Base-by-base conservation (phyloP, 208 protist genomes). In the Trypanosoma lewisi region DNA sequence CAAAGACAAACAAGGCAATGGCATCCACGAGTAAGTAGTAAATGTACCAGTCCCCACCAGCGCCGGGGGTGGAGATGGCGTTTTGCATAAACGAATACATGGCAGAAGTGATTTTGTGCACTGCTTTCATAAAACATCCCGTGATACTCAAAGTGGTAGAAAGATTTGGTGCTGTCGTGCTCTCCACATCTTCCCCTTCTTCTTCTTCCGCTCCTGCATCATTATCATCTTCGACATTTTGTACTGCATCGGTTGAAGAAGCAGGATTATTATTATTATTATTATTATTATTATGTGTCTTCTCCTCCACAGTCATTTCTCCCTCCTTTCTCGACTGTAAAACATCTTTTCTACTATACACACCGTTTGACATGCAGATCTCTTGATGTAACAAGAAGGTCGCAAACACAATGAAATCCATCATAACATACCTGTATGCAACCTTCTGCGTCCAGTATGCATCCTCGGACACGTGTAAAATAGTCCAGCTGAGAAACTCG, bases 21-120 rank as follows among this genome's bases (percentile, higher is more conserved):
- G 68, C 55, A 48, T 94, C 85, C 17, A 80, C 47, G 34, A 47
- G 23, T 45, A 83, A 83, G 67, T 84, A 87, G 36, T 63, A 71
- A 21, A 79, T 64, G 70, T 94, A 94, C 63, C 65, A 78, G 61
- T 94, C 84, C 23, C 64, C 63, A 12, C 84, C 87, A 12, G 79
- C 67, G 25, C 82, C 82, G 5, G 71, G 37, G 5, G 77, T 81
- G 0, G 51, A 33, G 19, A 74, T 68, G 31, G 77, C 66, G 65
- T 88, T 86, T 14, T 31, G 37, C 70, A 71, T 16, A 63, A 71
- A 71, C 27, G 34, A 31, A 33, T 5, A 37, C 9, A 62, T n/a
- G 27, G 14, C 7, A 14, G 19, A 28, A 30, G 3, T 4, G 23
- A 54, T 4, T 37, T 63, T 71, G 1, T 25, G 14, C 17, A 45